Evolutionary conservation across 1,284 basidiomycete genomes (phyloP).

Genomic region (Anthracocystis walkeri): DNA sequence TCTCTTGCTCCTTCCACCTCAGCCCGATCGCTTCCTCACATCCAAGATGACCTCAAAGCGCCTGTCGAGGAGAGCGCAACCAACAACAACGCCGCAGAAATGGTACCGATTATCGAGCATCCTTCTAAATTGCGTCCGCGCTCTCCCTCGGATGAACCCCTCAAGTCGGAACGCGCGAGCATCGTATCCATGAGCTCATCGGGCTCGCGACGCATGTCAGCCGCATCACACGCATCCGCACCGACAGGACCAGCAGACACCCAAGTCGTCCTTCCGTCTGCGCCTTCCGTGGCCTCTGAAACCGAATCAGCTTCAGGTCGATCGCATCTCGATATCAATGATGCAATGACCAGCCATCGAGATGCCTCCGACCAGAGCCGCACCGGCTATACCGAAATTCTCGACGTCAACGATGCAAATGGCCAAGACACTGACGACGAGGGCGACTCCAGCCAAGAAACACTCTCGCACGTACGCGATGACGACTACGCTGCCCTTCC

Average conservation of each 20-base stretch:
- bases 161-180: constrained; percentile 29
- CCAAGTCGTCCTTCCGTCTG: not conserved
- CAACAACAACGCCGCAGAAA: not conserved
- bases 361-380: constrained; percentile 17
- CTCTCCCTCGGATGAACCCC: constrained; percentile 24
- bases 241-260: not conserved
- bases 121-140: constrained; percentile 4
- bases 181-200: constrained; percentile 28
- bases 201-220: constrained; percentile 9
- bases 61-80: not conserved
- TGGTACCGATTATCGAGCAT: not conserved
- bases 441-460: constrained; percentile 15
- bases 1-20: constrained; percentile 4
- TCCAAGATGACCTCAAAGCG: not conserved
- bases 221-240: constrained; percentile 7
- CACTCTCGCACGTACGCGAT: constrained; percentile 19
- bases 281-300: constrained; percentile 10
- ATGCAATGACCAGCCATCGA: constrained; percentile 12
- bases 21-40: not conserved
- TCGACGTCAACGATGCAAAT: constrained; percentile 22
- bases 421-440: constrained; percentile 26
- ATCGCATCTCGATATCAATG: constrained; percentile 18
- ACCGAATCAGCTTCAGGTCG: constrained; percentile 17
- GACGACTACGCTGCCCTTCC: constrained; percentile 41
- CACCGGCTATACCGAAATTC: constrained; percentile 33